Conservation (phyloP, 495 filamentous ascomycete species). For the Apiosordaria backusii region DNA sequence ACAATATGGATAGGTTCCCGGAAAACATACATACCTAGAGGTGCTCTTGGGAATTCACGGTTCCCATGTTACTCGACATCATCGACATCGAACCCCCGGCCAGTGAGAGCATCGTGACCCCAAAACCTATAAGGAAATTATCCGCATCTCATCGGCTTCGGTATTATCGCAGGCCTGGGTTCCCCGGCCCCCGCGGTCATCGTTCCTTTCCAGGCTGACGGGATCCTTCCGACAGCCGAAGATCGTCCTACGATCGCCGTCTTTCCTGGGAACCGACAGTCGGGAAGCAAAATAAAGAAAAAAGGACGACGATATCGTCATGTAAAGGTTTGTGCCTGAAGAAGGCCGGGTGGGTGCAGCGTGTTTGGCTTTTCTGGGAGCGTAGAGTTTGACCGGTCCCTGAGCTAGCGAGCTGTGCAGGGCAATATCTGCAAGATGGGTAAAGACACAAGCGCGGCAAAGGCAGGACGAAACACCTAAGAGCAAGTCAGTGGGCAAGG, state of each 20-base stretch:
- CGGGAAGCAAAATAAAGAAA: neutral
- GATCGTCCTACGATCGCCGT: neutral
- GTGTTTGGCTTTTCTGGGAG: neutral
- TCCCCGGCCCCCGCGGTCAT: neutral
- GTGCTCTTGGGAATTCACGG: neutral
- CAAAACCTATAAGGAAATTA: neutral
- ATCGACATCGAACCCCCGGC: neutral
- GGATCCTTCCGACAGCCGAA: neutral
- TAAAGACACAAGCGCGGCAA: neutral
- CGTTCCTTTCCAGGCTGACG: neutral
- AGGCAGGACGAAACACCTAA: neutral
- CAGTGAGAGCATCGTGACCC: neutral
- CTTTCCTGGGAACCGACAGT: neutral
- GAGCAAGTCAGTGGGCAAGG: neutral
- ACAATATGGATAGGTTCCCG: neutral
- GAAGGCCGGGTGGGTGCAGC: neutral
- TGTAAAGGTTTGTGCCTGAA: neutral
- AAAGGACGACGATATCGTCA: neutral
- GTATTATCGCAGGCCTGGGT: neutral
- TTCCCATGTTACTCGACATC: neutral
- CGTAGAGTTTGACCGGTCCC: neutral
- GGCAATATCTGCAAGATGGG: neutral
- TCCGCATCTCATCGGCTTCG: neutral
- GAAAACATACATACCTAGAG: neutral
- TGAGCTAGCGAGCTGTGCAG: neutral